Base-by-base conservation (phyloP, 164 flowering plant species). In the Malania oleifera region DNA sequence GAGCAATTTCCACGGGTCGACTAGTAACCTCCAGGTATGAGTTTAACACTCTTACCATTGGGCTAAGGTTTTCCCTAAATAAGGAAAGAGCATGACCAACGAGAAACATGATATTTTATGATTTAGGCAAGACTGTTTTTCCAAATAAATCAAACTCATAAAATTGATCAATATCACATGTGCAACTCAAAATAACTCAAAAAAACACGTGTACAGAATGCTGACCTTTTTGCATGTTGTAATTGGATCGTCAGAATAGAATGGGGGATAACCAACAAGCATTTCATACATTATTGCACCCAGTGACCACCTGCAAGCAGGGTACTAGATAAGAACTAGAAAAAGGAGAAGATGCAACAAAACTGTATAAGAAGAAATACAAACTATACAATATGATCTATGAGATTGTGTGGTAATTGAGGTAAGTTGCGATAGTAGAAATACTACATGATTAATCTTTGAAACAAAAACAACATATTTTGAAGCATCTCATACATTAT, bases 241-340 rank as follows among this genome's bases (percentile, higher is more conserved):
- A 43, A 80, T 75, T 27, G 90, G 87, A 66, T 84, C 85, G 60
- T 84, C 90, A 28, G 87, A 49, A 50, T 78, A 84, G 61, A 84
- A 84, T 34, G 90, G 90, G 43, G 90, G 87, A 73, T 84, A 84
- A 50, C 90, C 89, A 31, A 84, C 77, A 53, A 84, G 89, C 89
- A 84, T 84, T 74, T 84, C 87, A 53, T 80, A 81, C 89, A 81
- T 75, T 44, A 84, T 82, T 22, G 87, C 87, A 65, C 90, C 90
- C 17, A 82, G 73, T n/a, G 90, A 84, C 90, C 90, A 84, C 90
- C 90, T 82, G 65, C 60, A 67, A 39, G 14, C 57, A 63, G 40
- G 59, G 12, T 25, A 61, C 11, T 18, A 6, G 12, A 55, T 22
- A 31, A 44, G 44, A 35, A 12, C n/a, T n/a, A n/a, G n/a, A n/a